Evolutionary conservation across 352 stramenopile species (phyloP), one percentile per base, ranked within the genome.

Genomic region (Phytophthora citricola): DNA sequence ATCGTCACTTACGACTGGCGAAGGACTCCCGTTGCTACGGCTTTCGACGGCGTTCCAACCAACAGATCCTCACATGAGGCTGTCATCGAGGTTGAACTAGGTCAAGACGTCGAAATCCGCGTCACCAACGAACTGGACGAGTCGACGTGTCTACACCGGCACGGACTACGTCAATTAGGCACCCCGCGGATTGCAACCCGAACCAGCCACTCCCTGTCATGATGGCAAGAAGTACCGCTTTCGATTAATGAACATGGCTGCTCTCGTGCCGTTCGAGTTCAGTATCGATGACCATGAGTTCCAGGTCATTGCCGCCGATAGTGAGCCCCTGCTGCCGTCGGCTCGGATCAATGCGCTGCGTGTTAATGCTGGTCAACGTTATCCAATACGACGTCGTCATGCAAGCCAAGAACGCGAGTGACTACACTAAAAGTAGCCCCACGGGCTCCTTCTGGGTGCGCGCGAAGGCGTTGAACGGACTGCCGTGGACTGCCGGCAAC

Each of bases 231-330:
- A 66, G 54, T 83, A 83, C 38, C 48, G 59, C 5, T 43, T 83
- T 0, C 71, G 75, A 22, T 51, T 83, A 2, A 78, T 83, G 38
- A 83, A 79, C 36, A 76, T 75, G 63, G 63, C 54, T 1, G 75
- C 68, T 3, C 46, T 83, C 38, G 61, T 70, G 6, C 54, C 70
- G 39, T 66, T 78, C 40, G 54, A 65, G 10, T 71, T 82, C 49
- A 83, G 75, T 43, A 71, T 83, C 20, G 75, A 83, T 31, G 63
- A 62, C 26, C 75, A 83, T 39, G 48, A 64, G 27, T 75, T 83
- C 43, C 61, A 44, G 10, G 71, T 83, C 10, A 53, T 79, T 38
- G 64, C 67, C 20, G 59, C 65, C 20, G 71, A 83, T 29, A 52
- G 61, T 8, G 66, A 77, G 5, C 26, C 48, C 5, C 62, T 83